Conservation (phyloP, 371 early-diverging fungal species). For the Apophysomyces trapeziformis region DNA sequence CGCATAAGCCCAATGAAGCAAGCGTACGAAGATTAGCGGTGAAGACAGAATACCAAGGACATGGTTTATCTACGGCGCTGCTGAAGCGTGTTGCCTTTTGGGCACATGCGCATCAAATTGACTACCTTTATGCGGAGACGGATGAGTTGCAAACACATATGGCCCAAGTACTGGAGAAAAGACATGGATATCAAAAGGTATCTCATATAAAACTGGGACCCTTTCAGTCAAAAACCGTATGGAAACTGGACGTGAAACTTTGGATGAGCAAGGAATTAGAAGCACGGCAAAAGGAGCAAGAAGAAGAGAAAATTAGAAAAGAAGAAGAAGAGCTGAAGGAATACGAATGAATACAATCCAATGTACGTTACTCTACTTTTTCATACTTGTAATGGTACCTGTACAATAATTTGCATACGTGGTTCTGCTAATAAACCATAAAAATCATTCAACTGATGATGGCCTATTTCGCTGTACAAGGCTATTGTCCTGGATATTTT, state of each 20-base stretch:
- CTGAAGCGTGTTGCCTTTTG: constrained; percentile 53
- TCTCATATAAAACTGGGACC: constrained; percentile 33
- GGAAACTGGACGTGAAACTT: constrained; percentile 49
- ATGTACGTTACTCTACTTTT: neutral
- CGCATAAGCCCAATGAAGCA: constrained; percentile 49
- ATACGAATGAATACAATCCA: constrained; percentile 16
- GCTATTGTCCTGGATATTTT: no score
- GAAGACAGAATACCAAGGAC: constrained; percentile 48
- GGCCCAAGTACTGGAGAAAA: constrained; percentile 41
- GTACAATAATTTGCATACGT: no score
- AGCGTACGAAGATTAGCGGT: constrained; percentile 50
- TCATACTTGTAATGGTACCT: no score
- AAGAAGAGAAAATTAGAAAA: constrained; percentile 25
- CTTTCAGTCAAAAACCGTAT: constrained; percentile 32
- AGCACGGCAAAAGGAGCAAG: constrained; percentile 28
- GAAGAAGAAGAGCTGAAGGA: constrained; percentile 49
- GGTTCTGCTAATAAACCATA: no score
- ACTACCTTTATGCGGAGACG: constrained; percentile 52
- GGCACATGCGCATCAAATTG: constrained; percentile 50
- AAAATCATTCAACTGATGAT: no score
- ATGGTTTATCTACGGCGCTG: constrained; percentile 51
- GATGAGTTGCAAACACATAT: constrained; percentile 41
- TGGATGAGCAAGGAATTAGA: constrained; percentile 52
- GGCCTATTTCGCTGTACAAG: no score
- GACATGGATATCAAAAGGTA: constrained; percentile 42